Percentiles rank a stretch among this genome's conserved stretches.
phyloP scores from a whole-genome alignment of 1,284 basidiomycete species.

The Ustilago cynodontis region DNA sequence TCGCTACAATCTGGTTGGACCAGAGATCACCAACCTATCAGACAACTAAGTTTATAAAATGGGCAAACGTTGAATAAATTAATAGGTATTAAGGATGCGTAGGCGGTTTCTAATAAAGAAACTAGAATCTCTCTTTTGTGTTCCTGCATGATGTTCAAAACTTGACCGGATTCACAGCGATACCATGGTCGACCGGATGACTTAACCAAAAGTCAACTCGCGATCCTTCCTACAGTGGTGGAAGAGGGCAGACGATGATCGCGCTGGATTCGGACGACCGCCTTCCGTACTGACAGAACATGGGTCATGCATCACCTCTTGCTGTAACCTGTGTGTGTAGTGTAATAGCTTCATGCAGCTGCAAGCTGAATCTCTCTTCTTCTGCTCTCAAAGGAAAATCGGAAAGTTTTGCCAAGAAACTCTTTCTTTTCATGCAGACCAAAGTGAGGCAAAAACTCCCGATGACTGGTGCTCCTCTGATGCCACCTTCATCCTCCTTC shows the following conservation, averaged over 20 bases:
- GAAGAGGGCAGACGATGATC: background rate
- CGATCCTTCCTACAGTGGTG: background rate
- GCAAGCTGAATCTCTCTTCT: background rate
- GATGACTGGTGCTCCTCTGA: background rate
- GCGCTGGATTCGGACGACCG: slow-evolving; percentile 7
- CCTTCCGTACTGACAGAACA: slow-evolving; percentile 1
- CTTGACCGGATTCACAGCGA: background rate
- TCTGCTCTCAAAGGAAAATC: background rate
- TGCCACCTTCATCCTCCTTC: background rate
- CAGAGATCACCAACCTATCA: background rate
- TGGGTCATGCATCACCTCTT: background rate
- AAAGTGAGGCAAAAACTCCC: background rate
- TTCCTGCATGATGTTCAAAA: background rate
- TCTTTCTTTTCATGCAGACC: slow-evolving; percentile 9
- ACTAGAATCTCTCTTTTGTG: background rate
- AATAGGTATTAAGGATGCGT: no score
- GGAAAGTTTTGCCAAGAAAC: slow-evolving; percentile 15
- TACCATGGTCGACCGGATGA: background rate
- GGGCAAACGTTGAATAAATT: no score
- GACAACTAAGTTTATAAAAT: no score
- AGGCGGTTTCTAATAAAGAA: no score
- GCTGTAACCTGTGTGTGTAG: no score
- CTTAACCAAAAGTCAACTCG: background rate
- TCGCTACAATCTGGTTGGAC: no score
- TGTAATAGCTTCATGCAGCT: background rate